These are phyloP conservation scores for Colletotrichum cuscutae DNA, from an alignment of 2,329 filamentous ascomycete genomes.

Conservation along the genomic window DNA sequence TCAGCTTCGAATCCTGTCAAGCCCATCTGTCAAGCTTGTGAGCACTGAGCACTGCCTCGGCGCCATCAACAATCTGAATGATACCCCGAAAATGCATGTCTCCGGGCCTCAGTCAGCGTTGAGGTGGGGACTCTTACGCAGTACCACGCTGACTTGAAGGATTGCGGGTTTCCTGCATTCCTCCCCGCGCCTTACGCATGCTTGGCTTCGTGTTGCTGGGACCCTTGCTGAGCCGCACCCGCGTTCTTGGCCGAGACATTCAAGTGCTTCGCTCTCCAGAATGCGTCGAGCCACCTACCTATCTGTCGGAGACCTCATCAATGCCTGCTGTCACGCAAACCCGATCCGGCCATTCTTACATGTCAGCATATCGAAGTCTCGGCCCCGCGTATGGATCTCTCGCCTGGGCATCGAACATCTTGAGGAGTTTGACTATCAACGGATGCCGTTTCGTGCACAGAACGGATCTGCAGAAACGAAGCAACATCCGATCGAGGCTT, in stretches of 20 bases:
- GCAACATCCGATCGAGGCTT: constrained; percentile 9
- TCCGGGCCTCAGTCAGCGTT: not conserved
- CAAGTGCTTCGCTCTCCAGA: not conserved
- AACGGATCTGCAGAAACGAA: constrained; percentile 24
- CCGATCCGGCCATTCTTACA: not conserved
- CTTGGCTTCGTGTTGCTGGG: not conserved
- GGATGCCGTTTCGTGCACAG: constrained; percentile 21
- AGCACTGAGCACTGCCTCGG: constrained; percentile 4
- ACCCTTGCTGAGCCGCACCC: constrained; percentile 13
- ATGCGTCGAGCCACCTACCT: not conserved
- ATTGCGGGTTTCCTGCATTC: not conserved
- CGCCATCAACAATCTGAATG: not conserved
- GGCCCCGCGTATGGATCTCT: not conserved
- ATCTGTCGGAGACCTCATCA: not conserved
- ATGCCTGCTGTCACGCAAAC: not conserved
- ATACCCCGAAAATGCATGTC: not conserved
- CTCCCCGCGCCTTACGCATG: not conserved
- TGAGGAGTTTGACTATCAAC: constrained; percentile 17
- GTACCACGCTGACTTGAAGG: not conserved
- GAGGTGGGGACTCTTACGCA: not conserved
- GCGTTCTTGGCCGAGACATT: not conserved
- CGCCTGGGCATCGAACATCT: not conserved
- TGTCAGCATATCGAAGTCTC: not conserved
- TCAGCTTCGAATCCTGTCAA: not conserved
- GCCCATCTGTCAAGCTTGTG: not conserved